A percentile compares a stretch with the other conserved stretches of the same genome.
These are phyloP conservation scores for Aspergillus nidulans DNA, from an alignment of 495 filamentous ascomycete species.

Conservation along the genomic window DNA sequence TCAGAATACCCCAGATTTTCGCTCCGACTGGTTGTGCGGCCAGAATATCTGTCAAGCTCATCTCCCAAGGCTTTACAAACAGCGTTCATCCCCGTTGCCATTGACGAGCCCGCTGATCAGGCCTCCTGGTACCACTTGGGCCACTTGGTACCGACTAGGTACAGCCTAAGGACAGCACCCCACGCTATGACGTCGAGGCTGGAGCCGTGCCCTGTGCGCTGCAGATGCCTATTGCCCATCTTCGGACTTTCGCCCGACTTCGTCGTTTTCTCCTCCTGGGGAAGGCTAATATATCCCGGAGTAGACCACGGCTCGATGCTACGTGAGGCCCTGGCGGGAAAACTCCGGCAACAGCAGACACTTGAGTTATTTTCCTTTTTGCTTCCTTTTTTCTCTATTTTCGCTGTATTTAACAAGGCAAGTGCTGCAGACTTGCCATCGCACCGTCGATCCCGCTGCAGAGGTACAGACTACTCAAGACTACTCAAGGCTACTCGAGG, in stretches of 20 bases:
- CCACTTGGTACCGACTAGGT: too few relatives aligned
- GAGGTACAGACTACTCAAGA: background rate
- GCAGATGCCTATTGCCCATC: background rate
- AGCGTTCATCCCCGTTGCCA: background rate
- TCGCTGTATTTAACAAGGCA: background rate
- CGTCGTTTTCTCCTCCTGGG: too few relatives aligned
- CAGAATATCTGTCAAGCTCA: background rate
- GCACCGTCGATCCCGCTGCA: background rate
- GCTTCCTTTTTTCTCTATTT: background rate
- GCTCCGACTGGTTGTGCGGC: background rate
- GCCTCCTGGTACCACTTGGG: too few relatives aligned
- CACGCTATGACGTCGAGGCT: slow-evolving; percentile 3
- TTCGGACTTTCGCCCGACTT: background rate
- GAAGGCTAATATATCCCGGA: too few relatives aligned
- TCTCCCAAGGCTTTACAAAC: background rate
- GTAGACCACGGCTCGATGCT: too few relatives aligned
- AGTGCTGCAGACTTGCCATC: background rate
- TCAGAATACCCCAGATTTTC: background rate
- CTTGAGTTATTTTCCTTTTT: background rate
- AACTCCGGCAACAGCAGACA: background rate
- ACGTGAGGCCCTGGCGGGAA: background rate
- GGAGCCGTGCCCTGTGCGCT: background rate
- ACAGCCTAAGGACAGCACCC: slow-evolving; percentile 4
- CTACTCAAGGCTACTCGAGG: too few relatives aligned
- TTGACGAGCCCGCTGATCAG: background rate